Evolutionary conservation across 2,329 filamentous ascomycete genomes (phyloP), one percentile per base, ranked within the genome.

Genomic region (Aspergillus tamarii): DNA sequence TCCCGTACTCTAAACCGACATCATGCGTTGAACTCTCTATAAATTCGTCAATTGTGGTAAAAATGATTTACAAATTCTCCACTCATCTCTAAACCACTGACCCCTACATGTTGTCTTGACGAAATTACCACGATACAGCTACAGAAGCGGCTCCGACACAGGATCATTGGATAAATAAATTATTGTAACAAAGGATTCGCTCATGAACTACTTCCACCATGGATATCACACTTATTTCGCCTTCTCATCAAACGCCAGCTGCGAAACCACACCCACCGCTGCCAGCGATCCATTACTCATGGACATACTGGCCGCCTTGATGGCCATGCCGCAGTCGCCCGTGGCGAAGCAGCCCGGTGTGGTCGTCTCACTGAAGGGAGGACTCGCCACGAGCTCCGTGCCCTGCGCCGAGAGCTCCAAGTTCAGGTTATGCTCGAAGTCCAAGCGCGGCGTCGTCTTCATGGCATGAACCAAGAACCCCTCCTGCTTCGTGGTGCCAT

Each of bases 271-370:
- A 30, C 62, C 62, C 2, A 23, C 56, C 10, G 60, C 60, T 1
- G 56, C 60, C 48, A 63, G 12, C 8, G 60, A 55, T n/a, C 63
- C 63, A 11, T 39, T 53, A 5, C 39, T 23, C 21, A 66, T 57
- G 10, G 61, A 50, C 9, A 28, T 21, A 8, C 39, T 52, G 16
- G 58, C 64, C 2, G 57, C 54, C 60, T 69, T 67, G 4, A 66
- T n/a, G n/a, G 60, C 55, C 8, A 71, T 70, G 4, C 70, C 73
- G 61, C 78, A 81, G 72, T 89, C 86, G 0, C 86, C 86, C 1
- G 77, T 83, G 0, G 84, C 85, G 73, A 84, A 87, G 3, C 84
- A 82, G 0, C 86, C 86, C 2, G 74, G 72, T 0, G 85, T 78
- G 60, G 72, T 84, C 4, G 85, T 85, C 70, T 82, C 77, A 46